Conservation (phyloP, 257 asterid genomes). For the Rubia yunnanensis region DNA sequence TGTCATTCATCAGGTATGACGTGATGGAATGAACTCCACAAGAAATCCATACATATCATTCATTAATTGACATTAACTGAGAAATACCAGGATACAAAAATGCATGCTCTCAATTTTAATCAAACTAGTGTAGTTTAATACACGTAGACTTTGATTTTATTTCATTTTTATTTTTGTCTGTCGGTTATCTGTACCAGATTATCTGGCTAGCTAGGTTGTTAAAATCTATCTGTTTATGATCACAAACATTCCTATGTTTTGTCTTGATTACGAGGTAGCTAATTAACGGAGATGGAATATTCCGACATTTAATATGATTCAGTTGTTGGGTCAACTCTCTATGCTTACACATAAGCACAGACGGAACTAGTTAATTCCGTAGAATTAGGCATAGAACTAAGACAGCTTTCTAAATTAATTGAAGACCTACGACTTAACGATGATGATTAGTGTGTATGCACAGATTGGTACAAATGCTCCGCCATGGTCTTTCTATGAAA, state of each 20-base stretch:
- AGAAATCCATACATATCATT: not conserved
- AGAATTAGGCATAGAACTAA: not conserved
- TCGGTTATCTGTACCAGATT: not conserved
- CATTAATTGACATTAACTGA: not conserved
- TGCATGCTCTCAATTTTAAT: not conserved
- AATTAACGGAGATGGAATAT: too few relatives aligned
- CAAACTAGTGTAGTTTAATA: too few relatives aligned
- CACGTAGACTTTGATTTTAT: not conserved
- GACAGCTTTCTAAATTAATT: not conserved
- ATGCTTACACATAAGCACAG: not conserved
- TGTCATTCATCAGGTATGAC: not conserved
- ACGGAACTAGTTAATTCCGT: not conserved
- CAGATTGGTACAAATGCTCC: not conserved
- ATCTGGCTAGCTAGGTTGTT: not conserved
- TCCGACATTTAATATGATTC: not conserved
- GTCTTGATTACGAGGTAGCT: not conserved
- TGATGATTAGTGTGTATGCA: not conserved
- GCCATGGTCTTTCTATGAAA: not conserved
- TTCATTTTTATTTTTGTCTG: not conserved
- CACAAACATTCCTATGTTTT: slow-evolving; percentile 14
- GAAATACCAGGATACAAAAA: not conserved
- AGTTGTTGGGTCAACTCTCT: not conserved
- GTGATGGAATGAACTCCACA: slow-evolving; percentile 9
- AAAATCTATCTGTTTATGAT: not conserved
- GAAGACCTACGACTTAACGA: not conserved